Percentiles rank a stretch among this genome's conserved stretches.
Evolutionary conservation across 78 protist genomes (phyloP).

Genomic region (Mastigamoeba balamuthi): DNA sequence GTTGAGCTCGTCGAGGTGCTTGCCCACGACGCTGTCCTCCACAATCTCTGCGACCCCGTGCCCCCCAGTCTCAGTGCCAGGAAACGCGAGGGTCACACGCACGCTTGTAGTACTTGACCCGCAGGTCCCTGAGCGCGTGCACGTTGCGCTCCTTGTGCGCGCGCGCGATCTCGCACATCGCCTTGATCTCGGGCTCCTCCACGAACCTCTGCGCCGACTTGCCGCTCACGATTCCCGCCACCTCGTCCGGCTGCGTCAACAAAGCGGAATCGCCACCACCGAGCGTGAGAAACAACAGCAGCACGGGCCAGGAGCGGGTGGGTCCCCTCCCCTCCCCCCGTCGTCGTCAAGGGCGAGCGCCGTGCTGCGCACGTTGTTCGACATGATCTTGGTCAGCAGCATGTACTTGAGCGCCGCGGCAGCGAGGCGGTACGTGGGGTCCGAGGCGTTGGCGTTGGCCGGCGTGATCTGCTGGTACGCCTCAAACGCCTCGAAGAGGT

Average conservation of each 20-base stretch:
- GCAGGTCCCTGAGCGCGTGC: not conserved
- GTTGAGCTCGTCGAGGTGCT: conserved; percentile 66
- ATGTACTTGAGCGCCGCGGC: conserved; percentile 95
- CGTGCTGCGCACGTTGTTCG: conserved; percentile 26
- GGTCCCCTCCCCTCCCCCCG: too few species aligned
- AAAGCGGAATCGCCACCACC: too few species aligned
- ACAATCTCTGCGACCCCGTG: conserved; percentile 24
- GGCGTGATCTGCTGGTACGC: conserved; percentile 38
- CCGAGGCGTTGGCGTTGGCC: conserved; percentile 43
- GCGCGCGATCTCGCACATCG: conserved; percentile 3
- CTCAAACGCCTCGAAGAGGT: conserved; percentile 94
- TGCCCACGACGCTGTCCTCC: conserved; percentile 38
- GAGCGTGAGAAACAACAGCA: not conserved
- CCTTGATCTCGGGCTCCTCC: not conserved
- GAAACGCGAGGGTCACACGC: too few species aligned
- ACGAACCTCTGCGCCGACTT: not conserved
- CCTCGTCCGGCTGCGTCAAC: not conserved
- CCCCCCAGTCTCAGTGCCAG: too few species aligned
- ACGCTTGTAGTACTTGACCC: too few species aligned
- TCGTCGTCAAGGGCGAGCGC: too few species aligned
- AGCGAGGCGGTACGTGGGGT: too few species aligned
- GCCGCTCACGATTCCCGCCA: not conserved
- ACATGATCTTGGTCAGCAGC: conserved; percentile 90
- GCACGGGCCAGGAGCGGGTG: too few species aligned
- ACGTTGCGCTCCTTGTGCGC: not conserved